A percentile compares a stretch with the other conserved stretches of the same genome.
Conservation (phyloP, 2,329 filamentous ascomycete genomes). For the Chaetomium strumarium region DNA sequence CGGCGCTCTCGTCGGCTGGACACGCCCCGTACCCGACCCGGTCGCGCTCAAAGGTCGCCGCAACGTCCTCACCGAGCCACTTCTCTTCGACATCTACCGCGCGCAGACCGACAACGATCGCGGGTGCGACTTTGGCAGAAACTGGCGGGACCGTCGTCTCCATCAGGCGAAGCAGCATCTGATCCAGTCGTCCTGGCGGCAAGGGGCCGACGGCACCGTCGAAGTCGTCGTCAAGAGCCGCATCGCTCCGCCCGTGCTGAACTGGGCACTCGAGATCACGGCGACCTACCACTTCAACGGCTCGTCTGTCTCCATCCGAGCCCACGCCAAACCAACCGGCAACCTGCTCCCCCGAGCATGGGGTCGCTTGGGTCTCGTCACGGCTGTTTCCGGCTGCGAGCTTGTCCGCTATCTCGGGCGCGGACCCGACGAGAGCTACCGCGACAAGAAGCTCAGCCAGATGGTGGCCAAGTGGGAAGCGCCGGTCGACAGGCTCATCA, state of each 20-base stretch:
- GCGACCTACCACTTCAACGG: slow-evolving; percentile 51
- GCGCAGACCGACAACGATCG: slow-evolving; percentile 62
- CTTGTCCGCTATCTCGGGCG: slow-evolving; percentile 59
- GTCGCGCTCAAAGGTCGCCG: neutral
- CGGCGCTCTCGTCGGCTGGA: slow-evolving; percentile 40
- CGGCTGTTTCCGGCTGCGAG: slow-evolving; percentile 35
- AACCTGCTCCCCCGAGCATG: slow-evolving; percentile 49
- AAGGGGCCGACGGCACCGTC: slow-evolving; percentile 28
- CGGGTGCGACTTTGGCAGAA: slow-evolving; percentile 46
- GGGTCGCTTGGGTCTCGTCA: slow-evolving; percentile 57
- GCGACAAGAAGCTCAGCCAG: slow-evolving; percentile 59
- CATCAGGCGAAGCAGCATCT: slow-evolving; percentile 42
- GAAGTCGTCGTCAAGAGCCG: slow-evolving; percentile 45
- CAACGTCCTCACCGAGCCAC: slow-evolving; percentile 41
- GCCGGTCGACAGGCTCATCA: slow-evolving; percentile 46
- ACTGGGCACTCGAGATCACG: slow-evolving; percentile 49
- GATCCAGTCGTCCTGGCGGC: slow-evolving; percentile 31
- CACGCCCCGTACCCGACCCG: slow-evolving; percentile 25
- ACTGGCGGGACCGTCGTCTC: slow-evolving; percentile 48
- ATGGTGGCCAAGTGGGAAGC: slow-evolving; percentile 47
- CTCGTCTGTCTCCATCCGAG: slow-evolving; percentile 43
- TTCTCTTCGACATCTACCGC: slow-evolving; percentile 54
- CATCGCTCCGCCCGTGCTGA: slow-evolving; percentile 57
- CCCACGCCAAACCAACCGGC: slow-evolving; percentile 44
- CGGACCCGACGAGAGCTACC: slow-evolving; percentile 61